Conservation (phyloP, 2,329 filamentous ascomycete species). For the Apiospora sp. region DNA sequence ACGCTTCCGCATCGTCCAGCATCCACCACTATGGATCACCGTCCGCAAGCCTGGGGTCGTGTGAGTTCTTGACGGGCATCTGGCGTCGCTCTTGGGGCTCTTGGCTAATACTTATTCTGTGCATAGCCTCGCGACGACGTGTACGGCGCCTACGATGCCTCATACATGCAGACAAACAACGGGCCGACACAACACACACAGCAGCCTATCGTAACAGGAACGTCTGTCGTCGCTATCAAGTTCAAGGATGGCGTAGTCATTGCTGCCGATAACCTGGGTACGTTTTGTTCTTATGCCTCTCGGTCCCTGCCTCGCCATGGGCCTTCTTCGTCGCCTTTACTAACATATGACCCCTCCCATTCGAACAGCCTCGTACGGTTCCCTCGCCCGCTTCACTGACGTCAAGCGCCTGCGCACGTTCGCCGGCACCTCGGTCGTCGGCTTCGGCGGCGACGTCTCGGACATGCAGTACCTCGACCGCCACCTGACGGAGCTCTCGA, state of each 20-base stretch:
- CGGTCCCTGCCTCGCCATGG: conserved; percentile 23
- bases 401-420: conserved; percentile 95
- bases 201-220: conserved; percentile 92
- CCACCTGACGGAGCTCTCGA: conserved; percentile 84
- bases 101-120: not conserved
- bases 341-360: not conserved
- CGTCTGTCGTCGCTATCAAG: conserved; percentile 93
- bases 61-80: conserved; percentile 54
- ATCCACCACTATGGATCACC: conserved; percentile 68
- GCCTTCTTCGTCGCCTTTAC: conserved; percentile 1
- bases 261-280: conserved; percentile 95
- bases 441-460: conserved; percentile 95
- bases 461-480: conserved; percentile 99
- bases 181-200: conserved; percentile 87
- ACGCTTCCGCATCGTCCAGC: conserved; percentile 24
- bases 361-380: conserved; percentile 88
- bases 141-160: conserved; percentile 91
- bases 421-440: conserved; percentile 82
- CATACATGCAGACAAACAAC: conserved; percentile 74
- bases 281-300: conserved; percentile 34
- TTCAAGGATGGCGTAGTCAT: conserved; percentile 97
- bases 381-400: conserved; percentile 93
- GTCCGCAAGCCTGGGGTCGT: conserved; percentile 76
- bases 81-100: not conserved
- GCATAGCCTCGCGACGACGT: conserved; percentile 92